Base-by-base conservation (phyloP, 257 asterid genomes). In the Gardenia jasminoides region DNA sequence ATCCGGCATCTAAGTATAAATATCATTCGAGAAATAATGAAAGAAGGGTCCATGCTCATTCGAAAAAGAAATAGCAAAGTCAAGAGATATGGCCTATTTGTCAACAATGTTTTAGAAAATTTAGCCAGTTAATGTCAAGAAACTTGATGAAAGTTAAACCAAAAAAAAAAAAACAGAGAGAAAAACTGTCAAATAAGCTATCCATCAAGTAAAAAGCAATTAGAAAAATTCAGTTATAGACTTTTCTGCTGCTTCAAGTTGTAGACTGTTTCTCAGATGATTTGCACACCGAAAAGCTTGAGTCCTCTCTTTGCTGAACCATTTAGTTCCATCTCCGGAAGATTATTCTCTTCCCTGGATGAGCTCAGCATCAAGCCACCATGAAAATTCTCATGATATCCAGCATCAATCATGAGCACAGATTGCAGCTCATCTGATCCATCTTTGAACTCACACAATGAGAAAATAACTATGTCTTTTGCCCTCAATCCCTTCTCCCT, bases 401-500 rank as follows among this genome's bases (percentile, higher is more conserved):
- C 84, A 31, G 86, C 93, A 28, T 90, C 92, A 3, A 92, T 84
- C 83, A 87, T 87, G 16, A 82, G 79, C 43, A 82, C 0, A 0
- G 82, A 82, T 68, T 54, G 83, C 30, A 80, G 85, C 72, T 77
- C 79, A 20, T 69, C 62, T 17, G 81, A 56, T 7, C 81, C 71
- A 41, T 83, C 81, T 59, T 61, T 79, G n/a, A 75, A 77, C 78
- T 92, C 86, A 33, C 86, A 89, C 78, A 75, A 11, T 61, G 89
- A 86, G 77, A 93, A 90, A 31, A 88, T 61, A 43, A 92, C 81
- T 65, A 67, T 72, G 78, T 92, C 98, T 79, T 70, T 83, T 0
- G 92, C 76, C 30, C 46, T 87, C 52, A 94, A 28, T 16, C 83
- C 81, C 58, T 90, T 91, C 0, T 83, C 94, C 54, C 77, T 88